Evolutionary conservation across 2,329 filamentous ascomycete genomes (phyloP).

Genomic region (Hansfordia pulvinata): DNA sequence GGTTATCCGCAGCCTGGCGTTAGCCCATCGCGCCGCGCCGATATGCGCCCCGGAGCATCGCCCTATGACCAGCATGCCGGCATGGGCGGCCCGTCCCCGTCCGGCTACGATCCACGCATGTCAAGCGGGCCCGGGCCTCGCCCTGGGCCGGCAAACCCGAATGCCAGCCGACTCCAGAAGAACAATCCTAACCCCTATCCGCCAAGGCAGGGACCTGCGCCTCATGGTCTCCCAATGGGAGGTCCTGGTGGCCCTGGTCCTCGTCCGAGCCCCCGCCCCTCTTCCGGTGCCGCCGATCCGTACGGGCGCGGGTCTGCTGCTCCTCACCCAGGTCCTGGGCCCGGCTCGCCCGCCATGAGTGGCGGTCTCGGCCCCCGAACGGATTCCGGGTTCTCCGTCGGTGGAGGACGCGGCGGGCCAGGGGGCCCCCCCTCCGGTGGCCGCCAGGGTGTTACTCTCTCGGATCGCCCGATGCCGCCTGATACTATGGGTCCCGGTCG

Average conservation of each 20-base stretch:
- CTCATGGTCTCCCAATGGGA: conserved; percentile 12
- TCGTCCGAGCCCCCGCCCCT: conserved; percentile 13
- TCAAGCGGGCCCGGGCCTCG: too few species aligned
- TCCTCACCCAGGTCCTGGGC: conserved; percentile 5
- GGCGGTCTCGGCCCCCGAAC: conserved; percentile 8
- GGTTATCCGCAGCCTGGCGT: conserved; percentile 20
- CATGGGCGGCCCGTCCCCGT: conserved; percentile 9
- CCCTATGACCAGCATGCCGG: conserved; percentile 15
- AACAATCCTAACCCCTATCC: conserved; percentile 13
- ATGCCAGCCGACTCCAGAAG: conserved; percentile 24
- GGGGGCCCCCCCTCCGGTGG: conserved; percentile 15
- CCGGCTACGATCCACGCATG: conserved; percentile 11
- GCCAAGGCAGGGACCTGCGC: conserved; percentile 14
- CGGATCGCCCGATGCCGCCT: conserved; percentile 11
- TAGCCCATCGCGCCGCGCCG: too few species aligned
- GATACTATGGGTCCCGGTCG: conserved; percentile 15
- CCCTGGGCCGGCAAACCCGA: conserved; percentile 19
- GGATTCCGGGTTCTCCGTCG: neutral
- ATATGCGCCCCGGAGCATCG: conserved; percentile 11
- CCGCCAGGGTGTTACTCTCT: conserved; percentile 11
- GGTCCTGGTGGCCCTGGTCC: conserved; percentile 8
- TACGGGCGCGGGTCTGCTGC: conserved; percentile 12
- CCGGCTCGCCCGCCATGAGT: conserved; percentile 12
- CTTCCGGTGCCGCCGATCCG: conserved; percentile 13
- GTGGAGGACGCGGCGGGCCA: conserved; percentile 10